Base-by-base conservation (phyloP, 1,139 yeast species). In the Eremothecium sinecaudum region DNA sequence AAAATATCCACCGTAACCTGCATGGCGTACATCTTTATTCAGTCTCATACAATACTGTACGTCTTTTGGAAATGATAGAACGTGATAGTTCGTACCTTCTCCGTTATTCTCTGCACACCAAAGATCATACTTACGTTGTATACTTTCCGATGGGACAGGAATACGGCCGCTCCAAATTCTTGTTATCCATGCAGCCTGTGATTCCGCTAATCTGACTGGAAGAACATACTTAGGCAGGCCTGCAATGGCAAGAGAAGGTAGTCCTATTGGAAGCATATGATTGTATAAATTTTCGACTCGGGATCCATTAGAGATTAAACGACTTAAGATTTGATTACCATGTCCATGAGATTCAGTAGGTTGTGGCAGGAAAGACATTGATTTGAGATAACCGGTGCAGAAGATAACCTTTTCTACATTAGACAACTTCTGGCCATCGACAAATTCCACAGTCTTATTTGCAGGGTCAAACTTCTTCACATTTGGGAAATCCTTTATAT, bases 311-410 rank as follows among this genome's bases (percentile, higher is more conserved):
- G 73, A 64, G 33, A 70, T 58, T 10, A 66, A 43, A 2, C 30
- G 19, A 20, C 34, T 31, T 13, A 40, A 16, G 15, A 34, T 17
- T 8, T 37, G 23, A 18, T 36, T 36, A 5, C 42, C 42, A 11
- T 12, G 32, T 4, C 31, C 40, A 5, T 68, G 63, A n/a, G 53
- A 35, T 43, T 39, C 30, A 27, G 38, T 38, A 3, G 24, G 12
- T 5, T 11, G 12, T n/a, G 43, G 40, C 13, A 72, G 47, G 37
- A 59, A 69, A 5, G 76, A 75, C 39, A 62, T 60, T 9, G 69
- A 63, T 42, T 69, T 63, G 18, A 68, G 57, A 49, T 71, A 75
- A 0, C 82, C 82, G 3, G 83, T 76, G 28, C 79, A 77, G 47
- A 69, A 75, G 6, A 76, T 51, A 12, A 76, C 52, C 11, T 44